A percentile compares a stretch with the other conserved stretches of the same genome.
These are phyloP conservation scores for Kluyveromyces dobzhanskii DNA, from an alignment of 805 yeast genomes.

Conservation along the genomic window DNA sequence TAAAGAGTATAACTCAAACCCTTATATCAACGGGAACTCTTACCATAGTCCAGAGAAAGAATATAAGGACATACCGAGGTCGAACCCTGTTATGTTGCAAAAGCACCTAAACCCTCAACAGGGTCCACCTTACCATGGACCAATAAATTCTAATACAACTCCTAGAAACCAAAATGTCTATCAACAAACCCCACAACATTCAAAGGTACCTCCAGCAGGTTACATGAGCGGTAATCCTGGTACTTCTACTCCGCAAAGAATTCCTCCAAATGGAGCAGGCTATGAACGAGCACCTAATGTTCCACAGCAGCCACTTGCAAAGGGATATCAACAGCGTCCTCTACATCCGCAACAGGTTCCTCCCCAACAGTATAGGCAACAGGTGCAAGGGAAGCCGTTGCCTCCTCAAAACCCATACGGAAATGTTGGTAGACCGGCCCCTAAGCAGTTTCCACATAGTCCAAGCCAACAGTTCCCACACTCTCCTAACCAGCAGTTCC, in stretches of 20 bases:
- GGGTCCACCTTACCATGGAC: neutral
- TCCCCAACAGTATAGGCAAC: constrained; percentile 2
- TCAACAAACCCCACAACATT: no score
- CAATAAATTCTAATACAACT: no score
- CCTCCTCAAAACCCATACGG: neutral
- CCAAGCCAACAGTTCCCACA: constrained; percentile 8
- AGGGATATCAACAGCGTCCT: constrained; percentile 4
- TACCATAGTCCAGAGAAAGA: no score
- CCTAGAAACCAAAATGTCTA: no score
- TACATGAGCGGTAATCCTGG: neutral
- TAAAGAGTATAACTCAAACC: no score
- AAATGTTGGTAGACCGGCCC: neutral
- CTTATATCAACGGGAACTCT: no score
- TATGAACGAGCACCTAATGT: neutral
- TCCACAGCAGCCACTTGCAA: constrained; percentile 1
- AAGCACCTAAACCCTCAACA: neutral
- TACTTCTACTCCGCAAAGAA: neutral
- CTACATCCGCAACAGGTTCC: constrained; percentile 6
- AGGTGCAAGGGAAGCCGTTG: neutral
- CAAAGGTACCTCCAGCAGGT: neutral
- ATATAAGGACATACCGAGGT: no score
- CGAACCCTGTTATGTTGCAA: neutral
- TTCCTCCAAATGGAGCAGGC: neutral
- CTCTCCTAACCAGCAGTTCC: neutral
- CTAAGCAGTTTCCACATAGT: neutral